Evolutionary conservation across 2,329 filamentous ascomycete species (phyloP), one percentile per base, ranked within the genome.

Genomic region (Verticillium isaacii): DNA sequence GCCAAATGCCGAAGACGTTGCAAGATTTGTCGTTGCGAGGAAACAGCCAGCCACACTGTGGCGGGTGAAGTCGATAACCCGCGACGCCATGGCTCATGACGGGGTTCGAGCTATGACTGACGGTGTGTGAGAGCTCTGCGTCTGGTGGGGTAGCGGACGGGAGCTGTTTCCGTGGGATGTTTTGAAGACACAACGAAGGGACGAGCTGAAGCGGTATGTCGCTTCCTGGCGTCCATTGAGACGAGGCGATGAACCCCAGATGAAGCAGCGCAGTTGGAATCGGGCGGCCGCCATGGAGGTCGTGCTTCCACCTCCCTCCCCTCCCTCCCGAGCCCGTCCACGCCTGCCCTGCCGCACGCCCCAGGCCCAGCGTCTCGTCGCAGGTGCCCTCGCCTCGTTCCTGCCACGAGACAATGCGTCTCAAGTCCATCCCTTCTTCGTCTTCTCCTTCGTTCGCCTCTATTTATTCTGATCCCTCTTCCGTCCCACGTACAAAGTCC

Each of bases 361-460:
- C 23, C n/a, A 50, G 29, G 45, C 45, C 19, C 45, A 50, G n/a
- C 11, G 45, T n/a, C n/a, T 50, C 45, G 45, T 50, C 19, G 45
- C 45, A 50, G 45, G n/a, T 50, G 45, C 45, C 45, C 45, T 45
- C 17, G 56, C 39, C 54, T 58, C 55, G 41, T 52, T 54, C 37
- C 37, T 60, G 58, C 41, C 41, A 19, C 23, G 45, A 50, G 45
- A 50, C 45, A 50, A n/a, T 50, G 19, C 45, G n/a, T 50, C 45
- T 50, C 19, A 25, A 23, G n/a, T 57, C 54, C 14, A 54, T 39
- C 32, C 17, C 29, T 60, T 60, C 25, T 39, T 37, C 23, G 39
- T 52, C 52, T 60, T 58, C 59, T 60, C 50, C 41, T 23, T n/a
- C 37, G 58, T 55, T 34, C 34, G 19, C 59, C n/a, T 58, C 32